phyloP scores from a whole-genome alignment of 495 filamentous ascomycete species.

The Daldinia concentrica region DNA sequence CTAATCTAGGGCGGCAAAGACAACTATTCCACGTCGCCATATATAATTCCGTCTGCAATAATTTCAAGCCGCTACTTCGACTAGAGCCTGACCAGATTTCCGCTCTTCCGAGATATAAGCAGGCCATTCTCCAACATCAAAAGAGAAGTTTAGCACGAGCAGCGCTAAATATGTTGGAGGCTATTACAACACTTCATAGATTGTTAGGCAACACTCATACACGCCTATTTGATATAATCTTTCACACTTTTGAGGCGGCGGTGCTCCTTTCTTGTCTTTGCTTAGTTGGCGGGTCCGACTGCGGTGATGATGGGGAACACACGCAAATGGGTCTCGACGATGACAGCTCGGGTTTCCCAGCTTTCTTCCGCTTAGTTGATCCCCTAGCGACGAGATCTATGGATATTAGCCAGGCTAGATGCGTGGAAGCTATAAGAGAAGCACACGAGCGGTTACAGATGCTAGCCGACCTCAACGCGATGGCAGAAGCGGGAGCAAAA shows the following conservation, averaged over 20 bases:
- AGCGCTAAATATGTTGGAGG: constrained; percentile 2
- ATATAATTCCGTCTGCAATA: constrained; percentile 9
- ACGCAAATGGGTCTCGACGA: neutral
- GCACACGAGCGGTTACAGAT: constrained; percentile 8
- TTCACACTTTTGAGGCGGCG: constrained; percentile 8
- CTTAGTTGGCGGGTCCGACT: neutral
- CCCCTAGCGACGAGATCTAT: neutral
- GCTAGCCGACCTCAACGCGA: constrained; percentile 4
- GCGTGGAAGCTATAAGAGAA: constrained; percentile 10
- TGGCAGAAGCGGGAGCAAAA: constrained; percentile 9
- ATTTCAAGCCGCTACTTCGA: constrained; percentile 4
- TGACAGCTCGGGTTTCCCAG: neutral
- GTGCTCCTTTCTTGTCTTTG: constrained; percentile 3
- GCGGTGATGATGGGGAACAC: neutral
- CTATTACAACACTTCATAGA: constrained; percentile 1
- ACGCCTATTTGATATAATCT: neutral
- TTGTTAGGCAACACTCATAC: neutral
- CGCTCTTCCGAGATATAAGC: constrained; percentile 6
- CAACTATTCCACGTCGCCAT: constrained; percentile 5
- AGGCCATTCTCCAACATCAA: constrained; percentile 8
- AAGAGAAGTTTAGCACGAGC: constrained; percentile 3
- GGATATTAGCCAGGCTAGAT: neutral
- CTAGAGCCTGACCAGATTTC: neutral
- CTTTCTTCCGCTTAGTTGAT: constrained; percentile 9
- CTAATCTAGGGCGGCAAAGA: constrained; percentile 3